Conservation (phyloP, 306 rosid genomes). For the Citrullus mucosospermus region DNA sequence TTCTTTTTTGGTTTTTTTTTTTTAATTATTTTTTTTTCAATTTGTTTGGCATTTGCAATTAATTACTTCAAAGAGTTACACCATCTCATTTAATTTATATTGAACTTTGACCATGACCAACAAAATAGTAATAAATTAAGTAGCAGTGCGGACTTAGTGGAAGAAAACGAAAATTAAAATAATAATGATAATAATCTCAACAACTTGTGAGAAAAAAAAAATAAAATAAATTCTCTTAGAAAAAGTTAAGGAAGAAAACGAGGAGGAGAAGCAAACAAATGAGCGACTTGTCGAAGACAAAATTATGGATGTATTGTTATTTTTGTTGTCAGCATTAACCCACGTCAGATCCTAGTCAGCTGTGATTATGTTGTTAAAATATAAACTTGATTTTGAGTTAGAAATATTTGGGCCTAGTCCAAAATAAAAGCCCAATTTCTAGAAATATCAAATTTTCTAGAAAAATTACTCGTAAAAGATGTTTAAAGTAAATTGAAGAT, state of each 20-base stretch:
- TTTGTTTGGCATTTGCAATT: background rate
- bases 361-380: too few species aligned
- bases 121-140: background rate
- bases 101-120: background rate
- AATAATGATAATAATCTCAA: too few species aligned
- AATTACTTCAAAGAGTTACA: background rate
- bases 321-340: too few species aligned
- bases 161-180: background rate
- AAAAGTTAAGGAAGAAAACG: background rate
- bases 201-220: background rate
- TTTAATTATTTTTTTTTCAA: too few species aligned
- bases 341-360: too few species aligned
- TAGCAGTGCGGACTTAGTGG: background rate
- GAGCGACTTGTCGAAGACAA: background rate
- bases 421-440: too few species aligned
- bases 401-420: too few species aligned
- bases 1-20: background rate
- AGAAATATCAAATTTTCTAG: too few species aligned
- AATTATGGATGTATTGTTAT: background rate
- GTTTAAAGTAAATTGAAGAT: too few species aligned
- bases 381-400: too few species aligned
- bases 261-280: background rate
- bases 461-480: too few species aligned
- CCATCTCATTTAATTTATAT: background rate
- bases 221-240: background rate